Evolutionary conservation across 2,329 filamentous ascomycete genomes (phyloP).

Genomic region (Neocatenulostroma microsporum): DNA sequence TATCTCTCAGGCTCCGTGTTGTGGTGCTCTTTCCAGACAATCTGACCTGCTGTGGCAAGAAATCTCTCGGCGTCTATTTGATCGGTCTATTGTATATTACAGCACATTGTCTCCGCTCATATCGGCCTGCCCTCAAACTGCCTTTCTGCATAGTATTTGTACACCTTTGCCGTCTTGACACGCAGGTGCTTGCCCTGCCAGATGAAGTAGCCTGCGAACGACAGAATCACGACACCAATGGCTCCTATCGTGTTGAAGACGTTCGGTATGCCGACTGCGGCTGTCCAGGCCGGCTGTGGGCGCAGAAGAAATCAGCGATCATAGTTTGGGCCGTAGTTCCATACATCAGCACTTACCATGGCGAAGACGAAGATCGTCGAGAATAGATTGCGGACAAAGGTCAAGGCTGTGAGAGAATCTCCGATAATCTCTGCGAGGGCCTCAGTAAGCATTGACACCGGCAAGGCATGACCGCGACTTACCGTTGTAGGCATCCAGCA

Average conservation of each 20-base stretch:
- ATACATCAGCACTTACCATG: no score
- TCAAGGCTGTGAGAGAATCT: conserved; percentile 40
- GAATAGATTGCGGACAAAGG: conserved; percentile 40
- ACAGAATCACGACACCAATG: conserved; percentile 28
- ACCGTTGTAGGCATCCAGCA: conserved; percentile 32
- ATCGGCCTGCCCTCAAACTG: conserved; percentile 26
- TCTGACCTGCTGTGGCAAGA: no score
- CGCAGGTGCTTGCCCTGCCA: conserved; percentile 31
- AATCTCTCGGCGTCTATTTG: no score
- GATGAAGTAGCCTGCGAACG: conserved; percentile 24
- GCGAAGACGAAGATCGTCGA: conserved; percentile 42
- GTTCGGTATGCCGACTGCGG: conserved; percentile 32
- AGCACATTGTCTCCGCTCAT: no score
- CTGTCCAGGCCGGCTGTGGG: no score
- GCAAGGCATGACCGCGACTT: conserved; percentile 13
- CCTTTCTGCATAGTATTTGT: conserved; percentile 30
- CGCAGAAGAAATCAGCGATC: no score
- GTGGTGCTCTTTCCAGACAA: no score
- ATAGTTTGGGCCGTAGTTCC: no score
- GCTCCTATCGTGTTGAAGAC: conserved; percentile 36
- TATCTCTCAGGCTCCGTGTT: no score
- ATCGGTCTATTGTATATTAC: no score
- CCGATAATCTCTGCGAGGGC: conserved; percentile 35
- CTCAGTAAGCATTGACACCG: neutral
- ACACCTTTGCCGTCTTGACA: conserved; percentile 25